Conservation (phyloP, 2,329 filamentous ascomycete genomes). For the Colletotrichum navitas region DNA sequence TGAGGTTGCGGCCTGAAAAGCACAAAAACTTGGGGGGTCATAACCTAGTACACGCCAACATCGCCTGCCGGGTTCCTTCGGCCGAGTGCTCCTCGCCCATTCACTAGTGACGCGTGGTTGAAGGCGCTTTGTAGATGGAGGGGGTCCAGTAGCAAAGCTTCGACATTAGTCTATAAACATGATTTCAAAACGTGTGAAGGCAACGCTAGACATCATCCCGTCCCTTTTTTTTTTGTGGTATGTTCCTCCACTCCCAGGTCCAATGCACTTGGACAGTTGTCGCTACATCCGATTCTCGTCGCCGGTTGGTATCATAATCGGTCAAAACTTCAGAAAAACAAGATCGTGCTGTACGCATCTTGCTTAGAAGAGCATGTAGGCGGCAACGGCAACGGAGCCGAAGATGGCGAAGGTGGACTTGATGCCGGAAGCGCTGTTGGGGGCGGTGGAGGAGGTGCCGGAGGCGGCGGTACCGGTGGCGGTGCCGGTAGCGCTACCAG, state of each 20-base stretch:
- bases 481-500: constrained; percentile 28
- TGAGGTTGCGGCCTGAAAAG: constrained; percentile 3
- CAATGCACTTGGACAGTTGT: constrained; percentile 27
- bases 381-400: constrained; percentile 38
- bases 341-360: constrained; percentile 10
- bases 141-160: constrained; percentile 42
- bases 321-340: constrained; percentile 35
- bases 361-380: constrained; percentile 42
- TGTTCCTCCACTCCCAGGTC: constrained; percentile 23
- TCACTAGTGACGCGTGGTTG: constrained; percentile 1
- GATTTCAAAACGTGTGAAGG: constrained; percentile 24
- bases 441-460: constrained; percentile 19
- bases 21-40: constrained; percentile 17
- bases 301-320: constrained; percentile 39
- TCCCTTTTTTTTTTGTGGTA: constrained; percentile 34
- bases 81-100: too few species aligned
- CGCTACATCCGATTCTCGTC: constrained; percentile 25
- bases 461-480: constrained; percentile 37
- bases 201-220: constrained; percentile 37
- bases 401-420: constrained; percentile 42
- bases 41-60: background rate
- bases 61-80: background rate
- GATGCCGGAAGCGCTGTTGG: constrained; percentile 35
- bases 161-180: constrained; percentile 38
- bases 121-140: constrained; percentile 32